phyloP scores from a whole-genome alignment of 2,329 filamentous ascomycete species.

The Trichophyton rubrum region DNA sequence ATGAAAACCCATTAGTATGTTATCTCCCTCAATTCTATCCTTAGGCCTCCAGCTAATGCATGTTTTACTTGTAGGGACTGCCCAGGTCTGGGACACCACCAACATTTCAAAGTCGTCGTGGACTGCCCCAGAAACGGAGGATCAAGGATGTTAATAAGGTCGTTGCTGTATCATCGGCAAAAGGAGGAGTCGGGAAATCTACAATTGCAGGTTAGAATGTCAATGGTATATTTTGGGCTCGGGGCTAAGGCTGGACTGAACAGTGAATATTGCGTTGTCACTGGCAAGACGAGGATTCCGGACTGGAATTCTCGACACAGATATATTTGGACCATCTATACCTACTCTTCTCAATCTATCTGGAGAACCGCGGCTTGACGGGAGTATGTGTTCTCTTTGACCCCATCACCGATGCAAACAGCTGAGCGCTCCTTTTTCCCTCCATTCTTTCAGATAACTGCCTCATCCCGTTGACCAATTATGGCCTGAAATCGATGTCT shows the following conservation, averaged over 20 bases:
- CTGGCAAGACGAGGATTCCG: slow-evolving; percentile 72
- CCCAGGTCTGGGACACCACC: slow-evolving; percentile 61
- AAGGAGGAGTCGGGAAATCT: slow-evolving; percentile 95
- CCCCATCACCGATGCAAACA: not conserved
- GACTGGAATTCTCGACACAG: slow-evolving; percentile 81
- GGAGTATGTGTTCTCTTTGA: slow-evolving; percentile 41
- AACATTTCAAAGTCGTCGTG: slow-evolving; percentile 60
- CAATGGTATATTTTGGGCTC: not conserved
- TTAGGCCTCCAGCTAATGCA: not conserved
- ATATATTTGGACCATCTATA: slow-evolving; percentile 93
- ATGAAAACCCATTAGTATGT: slow-evolving; percentile 78
- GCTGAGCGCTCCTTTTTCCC: not conserved
- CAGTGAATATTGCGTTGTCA: slow-evolving; percentile 68
- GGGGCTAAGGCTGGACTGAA: not conserved
- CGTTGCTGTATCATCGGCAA: slow-evolving; percentile 93
- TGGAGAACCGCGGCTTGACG: slow-evolving; percentile 63
- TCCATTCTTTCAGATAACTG: slow-evolving; percentile 32
- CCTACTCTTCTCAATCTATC: slow-evolving; percentile 77
- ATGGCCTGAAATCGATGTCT: slow-evolving; percentile 95
- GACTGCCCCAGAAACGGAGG: slow-evolving; percentile 64
- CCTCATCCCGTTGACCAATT: slow-evolving; percentile 78
- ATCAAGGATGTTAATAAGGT: slow-evolving; percentile 80
- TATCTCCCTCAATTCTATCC: not conserved
- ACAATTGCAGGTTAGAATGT: slow-evolving; percentile 60
- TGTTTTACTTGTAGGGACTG: slow-evolving; percentile 51